These are phyloP conservation scores for Chlorencoelia australis DNA, from an alignment of 2,329 filamentous ascomycete genomes.

Conservation along the genomic window DNA sequence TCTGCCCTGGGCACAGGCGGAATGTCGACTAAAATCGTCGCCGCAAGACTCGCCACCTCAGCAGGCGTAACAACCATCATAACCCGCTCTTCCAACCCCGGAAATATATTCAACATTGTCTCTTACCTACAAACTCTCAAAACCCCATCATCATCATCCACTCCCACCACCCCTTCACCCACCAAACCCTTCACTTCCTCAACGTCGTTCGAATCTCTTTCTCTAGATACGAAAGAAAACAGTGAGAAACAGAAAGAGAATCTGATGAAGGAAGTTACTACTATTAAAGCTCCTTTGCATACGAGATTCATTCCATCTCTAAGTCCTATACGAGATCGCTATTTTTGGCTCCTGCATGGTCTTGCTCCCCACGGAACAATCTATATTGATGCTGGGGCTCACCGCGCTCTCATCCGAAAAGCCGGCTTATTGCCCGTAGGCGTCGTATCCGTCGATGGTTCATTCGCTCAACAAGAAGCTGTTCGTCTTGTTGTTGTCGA, in stretches of 20 bases:
- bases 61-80: constrained; percentile 95
- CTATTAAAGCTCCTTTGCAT: constrained; percentile 55
- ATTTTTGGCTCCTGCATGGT: constrained; percentile 95
- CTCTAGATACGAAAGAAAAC: constrained; percentile 6
- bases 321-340: constrained; percentile 80
- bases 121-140: constrained; percentile 62
- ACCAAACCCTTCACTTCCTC: constrained; percentile 11
- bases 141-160: constrained; percentile 14
- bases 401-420: constrained; percentile 69
- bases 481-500: constrained; percentile 78
- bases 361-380: constrained; percentile 81
- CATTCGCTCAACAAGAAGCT: constrained; percentile 86
- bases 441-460: constrained; percentile 80
- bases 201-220: constrained; percentile 7
- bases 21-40: constrained; percentile 96
- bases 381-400: constrained; percentile 87
- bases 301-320: constrained; percentile 84
- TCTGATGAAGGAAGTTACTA: constrained; percentile 27
- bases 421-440: constrained; percentile 83
- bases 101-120: constrained; percentile 83
- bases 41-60: constrained; percentile 82
- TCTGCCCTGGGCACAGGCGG: constrained; percentile 87
- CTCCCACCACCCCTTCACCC: constrained; percentile 12
- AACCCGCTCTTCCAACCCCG: constrained; percentile 84
- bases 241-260: constrained; percentile 18